phyloP scores from a whole-genome alignment of 768 basidiomycete genomes.

The Rhodotorula sphaerocarpa region DNA sequence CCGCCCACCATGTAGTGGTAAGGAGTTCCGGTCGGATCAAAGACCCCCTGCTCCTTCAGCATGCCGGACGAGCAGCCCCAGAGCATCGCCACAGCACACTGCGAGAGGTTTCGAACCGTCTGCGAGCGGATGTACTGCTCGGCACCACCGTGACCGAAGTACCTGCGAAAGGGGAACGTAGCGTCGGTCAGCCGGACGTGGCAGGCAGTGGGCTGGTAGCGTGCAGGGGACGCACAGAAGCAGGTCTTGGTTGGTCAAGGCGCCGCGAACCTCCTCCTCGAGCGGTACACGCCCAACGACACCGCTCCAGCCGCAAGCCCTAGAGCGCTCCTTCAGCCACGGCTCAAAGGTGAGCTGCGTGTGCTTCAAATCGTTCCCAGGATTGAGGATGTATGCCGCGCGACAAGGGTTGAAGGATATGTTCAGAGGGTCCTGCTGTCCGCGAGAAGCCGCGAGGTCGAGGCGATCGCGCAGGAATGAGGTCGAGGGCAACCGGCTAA shows the following conservation, averaged over 20 bases:
- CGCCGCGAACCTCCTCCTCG: conserved; percentile 72
- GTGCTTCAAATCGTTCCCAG: conserved; percentile 74
- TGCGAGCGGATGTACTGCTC: conserved; percentile 89
- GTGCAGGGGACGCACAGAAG: conserved; percentile 64
- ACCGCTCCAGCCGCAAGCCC: conserved; percentile 68
- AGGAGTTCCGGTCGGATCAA: conserved; percentile 83
- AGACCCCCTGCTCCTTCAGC: conserved; percentile 83
- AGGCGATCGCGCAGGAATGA: conserved; percentile 81
- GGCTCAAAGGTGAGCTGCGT: conserved; percentile 72
- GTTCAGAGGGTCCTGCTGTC: neutral
- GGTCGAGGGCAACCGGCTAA: conserved; percentile 85
- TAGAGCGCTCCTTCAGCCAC: conserved; percentile 68
- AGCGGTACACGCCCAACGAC: conserved; percentile 65
- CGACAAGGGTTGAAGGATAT: conserved; percentile 56
- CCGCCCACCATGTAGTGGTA: conserved; percentile 95
- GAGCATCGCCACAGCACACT: conserved; percentile 90
- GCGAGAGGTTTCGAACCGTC: conserved; percentile 66
- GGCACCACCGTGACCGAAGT: conserved; percentile 93
- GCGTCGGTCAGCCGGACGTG: neutral
- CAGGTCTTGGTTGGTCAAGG: conserved; percentile 65
- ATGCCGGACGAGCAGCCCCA: conserved; percentile 98
- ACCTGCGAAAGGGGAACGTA: conserved; percentile 61
- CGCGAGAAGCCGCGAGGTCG: conserved; percentile 48
- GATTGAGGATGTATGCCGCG: conserved; percentile 79
- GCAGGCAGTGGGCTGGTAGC: too few species aligned